These are phyloP conservation scores for Dimargaris xerosporica DNA, from an alignment of 192 early-diverging fungal genomes.

Conservation along the genomic window DNA sequence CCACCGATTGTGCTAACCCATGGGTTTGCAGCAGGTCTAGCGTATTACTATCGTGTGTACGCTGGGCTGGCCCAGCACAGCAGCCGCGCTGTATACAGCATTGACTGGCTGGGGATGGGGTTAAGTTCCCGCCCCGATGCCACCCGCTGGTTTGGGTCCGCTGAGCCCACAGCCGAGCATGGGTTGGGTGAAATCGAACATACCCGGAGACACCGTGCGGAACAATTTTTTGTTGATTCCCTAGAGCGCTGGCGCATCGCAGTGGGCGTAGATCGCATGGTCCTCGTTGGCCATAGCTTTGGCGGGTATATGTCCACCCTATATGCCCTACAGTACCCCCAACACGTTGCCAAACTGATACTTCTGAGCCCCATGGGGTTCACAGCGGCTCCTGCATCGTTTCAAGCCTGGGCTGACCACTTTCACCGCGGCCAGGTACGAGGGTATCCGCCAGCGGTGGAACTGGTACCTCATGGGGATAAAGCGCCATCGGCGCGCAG, in stretches of 20 bases:
- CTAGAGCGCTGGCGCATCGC: slow-evolving; percentile 75
- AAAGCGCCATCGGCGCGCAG: slow-evolving; percentile 13
- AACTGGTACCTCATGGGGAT: not conserved
- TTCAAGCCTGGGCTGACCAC: slow-evolving; percentile 28
- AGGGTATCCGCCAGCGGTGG: not conserved
- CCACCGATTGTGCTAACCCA: slow-evolving; percentile 26
- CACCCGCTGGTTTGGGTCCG: slow-evolving; percentile 22
- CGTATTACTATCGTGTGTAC: slow-evolving; percentile 30
- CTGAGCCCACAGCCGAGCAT: slow-evolving; percentile 19
- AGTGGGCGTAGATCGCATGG: slow-evolving; percentile 68
- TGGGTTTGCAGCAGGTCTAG: slow-evolving; percentile 31
- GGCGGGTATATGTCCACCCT: slow-evolving; percentile 75
- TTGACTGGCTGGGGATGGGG: slow-evolving; percentile 94
- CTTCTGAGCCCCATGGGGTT: slow-evolving; percentile 77
- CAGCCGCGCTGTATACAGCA: slow-evolving; percentile 23
- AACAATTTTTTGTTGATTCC: slow-evolving; percentile 78
- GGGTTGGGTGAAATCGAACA: slow-evolving; percentile 24
- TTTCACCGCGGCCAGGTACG: slow-evolving; percentile 10
- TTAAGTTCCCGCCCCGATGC: slow-evolving; percentile 61
- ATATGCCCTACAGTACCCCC: slow-evolving; percentile 79
- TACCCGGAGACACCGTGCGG: slow-evolving; percentile 24
- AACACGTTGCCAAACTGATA: slow-evolving; percentile 72
- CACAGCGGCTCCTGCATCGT: slow-evolving; percentile 29
- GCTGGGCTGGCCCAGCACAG: slow-evolving; percentile 21
- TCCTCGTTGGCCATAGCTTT: slow-evolving; percentile 67